Conservation (phyloP, 768 basidiomycete genomes). For the Tulasnella sp. region DNA sequence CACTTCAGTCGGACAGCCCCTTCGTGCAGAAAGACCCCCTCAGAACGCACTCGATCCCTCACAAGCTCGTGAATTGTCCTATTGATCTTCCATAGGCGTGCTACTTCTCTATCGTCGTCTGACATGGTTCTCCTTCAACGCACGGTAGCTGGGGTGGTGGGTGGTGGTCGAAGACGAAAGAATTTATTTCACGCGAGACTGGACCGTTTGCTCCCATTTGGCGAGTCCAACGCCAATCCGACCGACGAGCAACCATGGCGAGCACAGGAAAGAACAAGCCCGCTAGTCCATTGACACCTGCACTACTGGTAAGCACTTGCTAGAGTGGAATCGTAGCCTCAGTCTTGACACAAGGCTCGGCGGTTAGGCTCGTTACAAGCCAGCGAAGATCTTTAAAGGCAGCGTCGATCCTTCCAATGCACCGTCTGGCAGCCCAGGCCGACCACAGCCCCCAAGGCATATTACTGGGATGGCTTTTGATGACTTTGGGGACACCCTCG, state of each 20-base stretch:
- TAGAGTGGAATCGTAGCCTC: not conserved
- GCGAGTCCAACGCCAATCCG: not conserved
- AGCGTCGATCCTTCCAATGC: slow-evolving; percentile 56
- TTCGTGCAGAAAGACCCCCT: not conserved
- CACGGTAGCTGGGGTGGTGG: not conserved
- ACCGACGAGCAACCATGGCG: not conserved
- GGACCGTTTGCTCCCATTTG: slow-evolving; percentile 7
- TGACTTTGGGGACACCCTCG: slow-evolving; percentile 74
- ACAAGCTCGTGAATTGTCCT: slow-evolving; percentile 95
- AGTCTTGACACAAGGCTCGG: not conserved
- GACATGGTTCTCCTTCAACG: slow-evolving; percentile 6
- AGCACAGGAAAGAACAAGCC: slow-evolving; percentile 16
- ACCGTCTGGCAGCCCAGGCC: slow-evolving; percentile 38
- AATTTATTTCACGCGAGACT: slow-evolving; percentile 12
- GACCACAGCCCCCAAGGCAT: slow-evolving; percentile 46
- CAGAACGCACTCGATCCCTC: slow-evolving; percentile 69
- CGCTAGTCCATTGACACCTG: slow-evolving; percentile 16
- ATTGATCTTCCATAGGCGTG: slow-evolving; percentile 92
- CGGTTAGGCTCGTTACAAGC: slow-evolving; percentile 63
- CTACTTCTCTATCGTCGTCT: slow-evolving; percentile 32
- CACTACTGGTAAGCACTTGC: slow-evolving; percentile 11
- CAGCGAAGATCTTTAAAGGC: slow-evolving; percentile 79
- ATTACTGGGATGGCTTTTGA: slow-evolving; percentile 89
- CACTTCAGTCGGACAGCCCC: not conserved
- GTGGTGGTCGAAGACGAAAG: slow-evolving; percentile 14